phyloP scores from a whole-genome alignment of 208 protist species.

The Porcisia hertigi region DNA sequence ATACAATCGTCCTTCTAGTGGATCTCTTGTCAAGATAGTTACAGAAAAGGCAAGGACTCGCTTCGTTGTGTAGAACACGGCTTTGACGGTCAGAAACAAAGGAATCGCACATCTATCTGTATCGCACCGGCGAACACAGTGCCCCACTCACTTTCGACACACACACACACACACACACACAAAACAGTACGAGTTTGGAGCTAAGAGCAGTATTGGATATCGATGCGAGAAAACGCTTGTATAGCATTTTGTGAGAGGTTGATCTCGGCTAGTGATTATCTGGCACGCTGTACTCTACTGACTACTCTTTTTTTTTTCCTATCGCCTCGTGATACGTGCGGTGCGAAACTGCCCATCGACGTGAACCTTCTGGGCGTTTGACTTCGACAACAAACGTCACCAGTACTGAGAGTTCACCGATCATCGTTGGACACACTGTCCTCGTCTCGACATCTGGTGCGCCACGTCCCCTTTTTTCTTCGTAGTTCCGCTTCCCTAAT shows the following conservation, averaged over 20 bases:
- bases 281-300: background rate
- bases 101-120: background rate
- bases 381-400: background rate
- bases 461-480: background rate
- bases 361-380: background rate
- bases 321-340: background rate
- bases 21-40: slow-evolving; percentile 38
- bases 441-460: background rate
- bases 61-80: slow-evolving; percentile 8
- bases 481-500: too few species aligned
- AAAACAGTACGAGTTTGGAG: too few species aligned
- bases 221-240: too few species aligned
- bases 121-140: background rate
- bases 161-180: too few species aligned
- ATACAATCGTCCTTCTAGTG: slow-evolving; percentile 27
- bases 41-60: slow-evolving; percentile 22
- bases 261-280: too few species aligned
- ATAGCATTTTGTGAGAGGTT: too few species aligned
- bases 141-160: too few species aligned
- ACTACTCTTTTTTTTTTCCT: background rate
- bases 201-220: too few species aligned
- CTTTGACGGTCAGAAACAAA: background rate
- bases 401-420: background rate
- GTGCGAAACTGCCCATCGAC: background rate
- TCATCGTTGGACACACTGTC: background rate